These are phyloP conservation scores for Trichophyton simii DNA, from an alignment of 2,329 filamentous ascomycete genomes.

Conservation along the genomic window DNA sequence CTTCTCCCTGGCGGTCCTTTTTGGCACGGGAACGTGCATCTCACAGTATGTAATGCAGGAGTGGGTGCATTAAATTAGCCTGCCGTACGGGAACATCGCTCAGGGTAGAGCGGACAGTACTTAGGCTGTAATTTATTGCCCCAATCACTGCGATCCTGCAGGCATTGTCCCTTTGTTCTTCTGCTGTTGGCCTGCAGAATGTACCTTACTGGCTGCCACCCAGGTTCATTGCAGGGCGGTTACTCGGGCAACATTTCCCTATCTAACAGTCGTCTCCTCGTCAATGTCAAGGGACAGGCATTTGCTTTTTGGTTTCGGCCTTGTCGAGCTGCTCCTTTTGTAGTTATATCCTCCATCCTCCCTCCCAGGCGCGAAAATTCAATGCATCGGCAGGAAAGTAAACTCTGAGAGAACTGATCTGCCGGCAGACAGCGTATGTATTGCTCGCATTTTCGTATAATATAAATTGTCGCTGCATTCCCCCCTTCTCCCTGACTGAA, in stretches of 20 bases:
- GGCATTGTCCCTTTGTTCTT: background rate
- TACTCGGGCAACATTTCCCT: conserved; percentile 3
- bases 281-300: background rate
- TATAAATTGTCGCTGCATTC: background rate
- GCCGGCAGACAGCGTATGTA: background rate
- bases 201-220: background rate
- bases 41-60: background rate
- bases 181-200: background rate
- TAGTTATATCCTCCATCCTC: background rate
- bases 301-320: background rate
- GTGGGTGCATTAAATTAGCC: background rate
- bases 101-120: background rate
- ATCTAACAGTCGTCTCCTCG: background rate
- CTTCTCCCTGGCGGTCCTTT: background rate
- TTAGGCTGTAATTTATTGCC: background rate
- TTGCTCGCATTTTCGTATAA: background rate
- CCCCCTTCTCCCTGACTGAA: background rate
- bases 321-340: background rate
- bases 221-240: background rate
- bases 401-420: background rate
- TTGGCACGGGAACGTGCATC: conserved; percentile 1
- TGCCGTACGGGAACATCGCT: background rate
- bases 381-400: background rate
- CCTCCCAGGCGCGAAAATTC: background rate
- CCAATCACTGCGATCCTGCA: background rate